A percentile compares a stretch with the other conserved stretches of the same genome.
phyloP scores from a whole-genome alignment of 148 eudicot genomes.

The Rhododendron ferrugineum region DNA sequence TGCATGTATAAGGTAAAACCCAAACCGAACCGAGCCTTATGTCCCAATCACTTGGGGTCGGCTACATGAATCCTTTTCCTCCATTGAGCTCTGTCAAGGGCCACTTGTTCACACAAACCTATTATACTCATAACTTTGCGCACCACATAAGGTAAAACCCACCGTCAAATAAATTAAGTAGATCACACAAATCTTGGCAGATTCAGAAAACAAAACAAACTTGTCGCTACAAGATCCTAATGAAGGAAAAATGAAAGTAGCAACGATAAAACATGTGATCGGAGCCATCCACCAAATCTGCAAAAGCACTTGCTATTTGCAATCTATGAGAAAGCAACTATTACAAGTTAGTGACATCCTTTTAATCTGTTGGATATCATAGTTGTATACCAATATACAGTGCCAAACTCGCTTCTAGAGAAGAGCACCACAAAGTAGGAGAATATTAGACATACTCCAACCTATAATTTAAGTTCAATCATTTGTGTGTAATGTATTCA shows the following conservation, averaged over 20 bases:
- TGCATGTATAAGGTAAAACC: not conserved
- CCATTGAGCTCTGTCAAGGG: too few relatives aligned
- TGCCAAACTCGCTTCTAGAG: not conserved
- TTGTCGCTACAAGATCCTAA: not conserved
- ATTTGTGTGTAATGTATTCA: not conserved
- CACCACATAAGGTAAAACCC: not conserved
- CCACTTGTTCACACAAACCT: too few relatives aligned
- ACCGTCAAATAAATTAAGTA: not conserved
- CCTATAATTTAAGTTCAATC: not conserved
- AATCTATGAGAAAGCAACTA: not conserved
- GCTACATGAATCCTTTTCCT: too few relatives aligned
- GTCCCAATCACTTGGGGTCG: too few relatives aligned
- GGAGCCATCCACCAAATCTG: not conserved
- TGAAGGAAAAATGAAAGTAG: not conserved
- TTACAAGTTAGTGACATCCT: not conserved
- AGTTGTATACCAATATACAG: not conserved
- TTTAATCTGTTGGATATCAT: not conserved
- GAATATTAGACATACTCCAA: not conserved
- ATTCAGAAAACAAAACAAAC: not conserved
- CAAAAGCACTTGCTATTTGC: not conserved
- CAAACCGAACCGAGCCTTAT: too few relatives aligned
- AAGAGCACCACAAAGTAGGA: not conserved
- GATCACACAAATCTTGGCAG: not conserved
- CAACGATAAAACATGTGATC: not conserved
- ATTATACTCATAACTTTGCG: too few relatives aligned